Percentiles rank a stretch among this genome's conserved stretches.
Evolutionary conservation across 345 rosid species (phyloP).

Genomic region (Populus pruinosa): DNA sequence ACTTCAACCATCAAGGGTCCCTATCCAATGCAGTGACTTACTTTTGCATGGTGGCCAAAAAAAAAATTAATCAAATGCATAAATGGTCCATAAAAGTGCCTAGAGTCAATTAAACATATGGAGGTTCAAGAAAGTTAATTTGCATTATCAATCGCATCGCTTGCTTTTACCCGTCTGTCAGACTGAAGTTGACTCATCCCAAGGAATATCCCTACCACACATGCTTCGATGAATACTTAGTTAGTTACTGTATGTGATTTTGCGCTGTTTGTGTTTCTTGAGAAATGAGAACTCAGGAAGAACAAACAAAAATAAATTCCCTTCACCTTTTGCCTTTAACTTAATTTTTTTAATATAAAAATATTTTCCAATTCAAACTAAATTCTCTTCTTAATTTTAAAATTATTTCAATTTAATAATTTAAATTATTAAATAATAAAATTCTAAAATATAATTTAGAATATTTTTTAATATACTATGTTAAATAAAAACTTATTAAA

Average conservation of each 20-base stretch:
- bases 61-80: constrained; percentile 3
- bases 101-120: constrained; percentile 20
- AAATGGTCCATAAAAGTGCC: constrained; percentile 30
- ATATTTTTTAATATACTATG: too few relatives aligned
- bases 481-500: fast-evolving
- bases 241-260: too few relatives aligned
- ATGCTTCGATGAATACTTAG: background rate
- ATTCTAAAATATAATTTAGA: too few relatives aligned
- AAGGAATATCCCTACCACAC: background rate
- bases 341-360: too few relatives aligned
- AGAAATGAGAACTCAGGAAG: background rate
- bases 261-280: too few relatives aligned
- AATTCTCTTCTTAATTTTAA: too few relatives aligned
- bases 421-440: too few relatives aligned
- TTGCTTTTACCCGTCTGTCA: constrained; percentile 20
- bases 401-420: too few relatives aligned
- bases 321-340: background rate
- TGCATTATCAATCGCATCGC: constrained; percentile 28
- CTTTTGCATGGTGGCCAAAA: constrained; percentile 39
- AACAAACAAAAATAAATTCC: too few relatives aligned
- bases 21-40: constrained; percentile 23
- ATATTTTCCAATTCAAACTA: too few relatives aligned
- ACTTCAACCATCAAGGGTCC: constrained; percentile 1
- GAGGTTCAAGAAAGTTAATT: constrained; percentile 18
- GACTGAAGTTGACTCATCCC: constrained; percentile 15